Evolutionary conservation across 2,329 filamentous ascomycete genomes (phyloP).

Genomic region (Phaeosphaeriaceae sp.): DNA sequence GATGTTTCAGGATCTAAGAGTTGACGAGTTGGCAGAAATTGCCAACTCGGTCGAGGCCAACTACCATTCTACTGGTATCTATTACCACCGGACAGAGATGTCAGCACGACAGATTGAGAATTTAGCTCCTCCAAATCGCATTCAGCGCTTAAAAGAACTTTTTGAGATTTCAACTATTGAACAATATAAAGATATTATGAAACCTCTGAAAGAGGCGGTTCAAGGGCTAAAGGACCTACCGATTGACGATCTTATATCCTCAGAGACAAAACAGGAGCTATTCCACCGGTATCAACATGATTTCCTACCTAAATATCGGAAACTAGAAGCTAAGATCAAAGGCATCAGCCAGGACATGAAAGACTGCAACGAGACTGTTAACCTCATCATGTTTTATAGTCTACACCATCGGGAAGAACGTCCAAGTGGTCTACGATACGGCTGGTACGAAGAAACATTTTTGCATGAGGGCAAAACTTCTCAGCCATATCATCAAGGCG

Average conservation of each 20-base stretch:
- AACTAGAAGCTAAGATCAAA: too few species aligned
- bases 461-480: too few species aligned
- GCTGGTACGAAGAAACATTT: too few species aligned
- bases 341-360: background rate
- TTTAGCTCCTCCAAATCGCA: background rate
- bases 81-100: conserved; percentile 2
- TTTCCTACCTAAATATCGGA: too few species aligned
- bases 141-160: background rate
- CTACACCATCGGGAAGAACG: too few species aligned
- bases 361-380: background rate
- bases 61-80: background rate
- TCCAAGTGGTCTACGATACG: too few species aligned
- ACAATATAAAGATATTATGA: conserved; percentile 7
- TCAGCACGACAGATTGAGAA: background rate
- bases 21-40: too few species aligned
- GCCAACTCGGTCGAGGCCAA: too few species aligned
- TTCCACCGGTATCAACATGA: too few species aligned
- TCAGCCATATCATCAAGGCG: background rate
- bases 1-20: too few species aligned
- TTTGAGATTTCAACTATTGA: conserved; percentile 3
- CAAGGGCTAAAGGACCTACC: background rate
- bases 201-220: background rate
- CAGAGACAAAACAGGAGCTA: too few species aligned
- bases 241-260: too few species aligned
- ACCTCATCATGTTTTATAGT: background rate